These are phyloP conservation scores for Capsicum pubescens DNA, from an alignment of 257 asterid genomes.

Conservation along the genomic window DNA sequence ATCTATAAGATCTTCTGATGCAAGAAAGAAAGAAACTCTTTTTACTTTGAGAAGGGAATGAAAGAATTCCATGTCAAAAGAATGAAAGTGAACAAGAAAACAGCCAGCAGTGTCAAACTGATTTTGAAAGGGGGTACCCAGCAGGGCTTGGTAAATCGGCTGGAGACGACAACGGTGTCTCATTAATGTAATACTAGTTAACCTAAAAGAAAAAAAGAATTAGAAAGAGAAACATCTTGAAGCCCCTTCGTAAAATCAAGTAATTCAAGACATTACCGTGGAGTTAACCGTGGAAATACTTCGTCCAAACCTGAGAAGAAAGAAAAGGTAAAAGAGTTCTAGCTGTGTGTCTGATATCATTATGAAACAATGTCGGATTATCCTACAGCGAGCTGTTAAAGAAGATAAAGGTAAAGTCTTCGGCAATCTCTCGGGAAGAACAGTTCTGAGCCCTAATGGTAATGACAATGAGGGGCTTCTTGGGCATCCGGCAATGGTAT, in stretches of 20 bases:
- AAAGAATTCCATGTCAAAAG: not conserved
- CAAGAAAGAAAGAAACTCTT: conserved; percentile 8
- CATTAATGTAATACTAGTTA: not conserved
- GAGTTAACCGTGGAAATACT: conserved; percentile 56
- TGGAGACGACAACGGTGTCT: not conserved
- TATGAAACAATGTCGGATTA: conserved; percentile 85
- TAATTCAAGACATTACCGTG: not conserved
- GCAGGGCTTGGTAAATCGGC: not conserved
- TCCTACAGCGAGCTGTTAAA: conserved; percentile 71
- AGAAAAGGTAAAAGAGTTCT: conserved; percentile 61
- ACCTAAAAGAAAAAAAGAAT: not conserved
- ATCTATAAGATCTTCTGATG: conserved; percentile 9
- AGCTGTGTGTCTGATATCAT: conserved; percentile 63
- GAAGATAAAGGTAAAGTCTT: conserved; percentile 78
- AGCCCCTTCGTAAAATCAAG: conserved; percentile 12
- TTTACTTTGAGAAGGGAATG: not conserved
- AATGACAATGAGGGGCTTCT: conserved; percentile 82
- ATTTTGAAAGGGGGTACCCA: not conserved
- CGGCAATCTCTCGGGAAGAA: conserved; percentile 86
- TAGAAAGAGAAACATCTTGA: not conserved
- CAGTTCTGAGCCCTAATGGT: conserved; percentile 67
- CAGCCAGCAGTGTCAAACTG: not conserved
- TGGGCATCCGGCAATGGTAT: conserved; percentile 90
- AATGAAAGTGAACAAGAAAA: not conserved
- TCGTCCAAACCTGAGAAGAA: conserved; percentile 70